Evolutionary conservation across 805 yeast genomes (phyloP), one percentile per base, ranked within the genome.

Genomic region (Candida odintsovae): DNA sequence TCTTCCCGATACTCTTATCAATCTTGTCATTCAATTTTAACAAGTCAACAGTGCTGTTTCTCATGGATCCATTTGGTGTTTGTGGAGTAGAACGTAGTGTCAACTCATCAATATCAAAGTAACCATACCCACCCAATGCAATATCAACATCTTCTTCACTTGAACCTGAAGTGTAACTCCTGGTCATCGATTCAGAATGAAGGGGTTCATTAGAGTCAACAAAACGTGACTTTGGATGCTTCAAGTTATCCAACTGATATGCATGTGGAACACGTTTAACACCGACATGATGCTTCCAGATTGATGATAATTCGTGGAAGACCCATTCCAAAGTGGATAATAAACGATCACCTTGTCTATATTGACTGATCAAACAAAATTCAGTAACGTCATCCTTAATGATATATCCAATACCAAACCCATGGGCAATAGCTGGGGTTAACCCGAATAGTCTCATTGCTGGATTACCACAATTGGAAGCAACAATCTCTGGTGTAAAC

Each of bases 341-440:
- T 50, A 87, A 80, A 50, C 97, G 73, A 45, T 76, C 76, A 2
- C 95, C 90, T 66, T 90, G 97, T 50, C 97, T 75, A 62, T 82
- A 87, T 64, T 90, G 90, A 13, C 96, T 87, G 28, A 92, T 83
- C 19, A 88, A 78, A 38, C 96, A 86, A n/a, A 90, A 73, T 26
- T 86, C 81, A 33, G 89, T 83, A 37, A 80, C 79, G 58, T 90
- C 94, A 46, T 77, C 80, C 62, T 89, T 90, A 55, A 90, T 82
- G 51, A 89, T 87, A 61, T 90, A 90, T 2, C 96, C 97, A 21
- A 90, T 73, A n/a, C 96, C 97, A 65, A 84, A 89, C 0, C 97
- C 97, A 57, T 86, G 89, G 40, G 89, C 82, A 18, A 81, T 74
- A 1, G 90, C 94, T 2, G 97, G 97, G 0, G 96, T 92, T 48